Percentiles rank a stretch among this genome's conserved stretches.
These are phyloP conservation scores for Lepraria neglecta DNA, from an alignment of 495 filamentous ascomycete genomes.

Conservation along the genomic window DNA sequence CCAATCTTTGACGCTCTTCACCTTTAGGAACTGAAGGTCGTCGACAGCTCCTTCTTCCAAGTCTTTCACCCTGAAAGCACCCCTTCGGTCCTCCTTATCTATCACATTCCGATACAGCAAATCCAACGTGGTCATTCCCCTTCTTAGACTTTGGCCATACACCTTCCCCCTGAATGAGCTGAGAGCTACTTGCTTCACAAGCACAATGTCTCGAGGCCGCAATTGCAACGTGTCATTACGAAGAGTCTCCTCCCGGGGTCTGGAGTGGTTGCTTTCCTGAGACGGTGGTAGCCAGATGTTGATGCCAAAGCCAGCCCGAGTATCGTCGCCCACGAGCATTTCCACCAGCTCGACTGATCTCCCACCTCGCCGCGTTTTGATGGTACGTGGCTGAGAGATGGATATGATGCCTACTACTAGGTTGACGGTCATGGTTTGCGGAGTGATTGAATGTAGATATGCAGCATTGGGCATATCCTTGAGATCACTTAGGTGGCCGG, in stretches of 20 bases:
- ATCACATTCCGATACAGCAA: conserved; percentile 52
- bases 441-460: conserved; percentile 62
- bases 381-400: conserved; percentile 56
- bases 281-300: conserved; percentile 67
- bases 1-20: conserved; percentile 66
- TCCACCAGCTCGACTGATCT: conserved; percentile 58
- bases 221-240: conserved; percentile 43
- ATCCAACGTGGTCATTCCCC: conserved; percentile 63
- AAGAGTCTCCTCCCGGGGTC: conserved; percentile 32
- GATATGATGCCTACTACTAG: conserved; percentile 72
- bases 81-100: conserved; percentile 38
- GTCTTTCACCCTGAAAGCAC: conserved; percentile 32
- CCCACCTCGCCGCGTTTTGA: conserved; percentile 41
- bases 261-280: conserved; percentile 25
- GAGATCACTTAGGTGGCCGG: conserved; percentile 52
- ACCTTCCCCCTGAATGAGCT: conserved; percentile 64
- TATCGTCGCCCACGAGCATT: conserved; percentile 80
- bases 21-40: conserved; percentile 55
- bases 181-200: conserved; percentile 71
- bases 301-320: conserved; percentile 69
- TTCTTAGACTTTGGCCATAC: conserved; percentile 67
- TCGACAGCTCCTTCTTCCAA: conserved; percentile 27
- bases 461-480: conserved; percentile 60
- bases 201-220: conserved; percentile 64
- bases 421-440: conserved; percentile 74